Evolutionary conservation across 148 eudicot genomes (phyloP).

Genomic region (Cornus controversa): DNA sequence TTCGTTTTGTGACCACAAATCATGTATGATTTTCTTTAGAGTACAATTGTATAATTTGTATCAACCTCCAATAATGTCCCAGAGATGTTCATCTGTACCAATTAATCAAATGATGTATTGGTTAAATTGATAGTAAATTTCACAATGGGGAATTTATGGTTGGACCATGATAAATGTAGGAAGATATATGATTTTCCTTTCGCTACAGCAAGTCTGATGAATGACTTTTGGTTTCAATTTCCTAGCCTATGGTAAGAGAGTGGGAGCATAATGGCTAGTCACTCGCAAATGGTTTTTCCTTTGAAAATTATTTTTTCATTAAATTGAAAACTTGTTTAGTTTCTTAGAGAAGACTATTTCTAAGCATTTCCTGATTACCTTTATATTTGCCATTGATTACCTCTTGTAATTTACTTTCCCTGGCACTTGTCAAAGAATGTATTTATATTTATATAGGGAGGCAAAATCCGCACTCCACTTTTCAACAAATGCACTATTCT

Average conservation of each 20-base stretch:
- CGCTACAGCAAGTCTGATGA: background rate
- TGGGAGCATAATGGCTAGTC: constrained; percentile 4
- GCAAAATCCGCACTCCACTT: no score
- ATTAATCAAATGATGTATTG: background rate
- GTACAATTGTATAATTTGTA: background rate
- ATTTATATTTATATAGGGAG: no score
- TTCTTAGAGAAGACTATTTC: background rate
- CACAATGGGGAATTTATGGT: background rate
- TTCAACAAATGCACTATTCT: no score
- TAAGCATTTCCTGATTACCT: no score
- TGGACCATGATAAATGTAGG: background rate
- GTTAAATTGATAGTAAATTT: background rate
- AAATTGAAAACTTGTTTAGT: background rate
- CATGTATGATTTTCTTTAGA: background rate
- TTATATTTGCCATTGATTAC: background rate
- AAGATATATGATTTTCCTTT: background rate
- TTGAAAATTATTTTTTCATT: background rate
- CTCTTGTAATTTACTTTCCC: background rate
- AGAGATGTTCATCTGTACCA: background rate
- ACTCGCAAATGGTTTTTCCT: background rate
- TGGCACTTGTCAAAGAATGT: no score
- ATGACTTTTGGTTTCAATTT: background rate
- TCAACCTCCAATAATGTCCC: background rate
- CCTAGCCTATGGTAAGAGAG: background rate
- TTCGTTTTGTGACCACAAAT: background rate